Evolutionary conservation across 805 yeast species (phyloP).

Genomic region (Pichia manshurica): DNA sequence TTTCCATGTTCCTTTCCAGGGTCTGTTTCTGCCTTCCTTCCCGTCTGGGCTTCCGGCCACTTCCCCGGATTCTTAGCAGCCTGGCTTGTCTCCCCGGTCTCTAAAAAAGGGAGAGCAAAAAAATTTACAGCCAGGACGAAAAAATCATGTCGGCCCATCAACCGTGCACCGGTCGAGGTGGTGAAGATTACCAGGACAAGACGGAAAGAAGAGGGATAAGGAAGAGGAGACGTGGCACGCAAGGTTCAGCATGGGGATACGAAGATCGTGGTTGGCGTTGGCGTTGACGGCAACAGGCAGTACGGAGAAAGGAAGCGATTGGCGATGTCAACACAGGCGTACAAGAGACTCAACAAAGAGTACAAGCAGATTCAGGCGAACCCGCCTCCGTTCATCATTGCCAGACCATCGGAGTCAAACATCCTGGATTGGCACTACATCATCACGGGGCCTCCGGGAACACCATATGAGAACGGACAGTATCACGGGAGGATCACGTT

Average conservation of each 20-base stretch:
- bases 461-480: slow-evolving; percentile 82
- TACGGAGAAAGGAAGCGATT: too few species aligned
- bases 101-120: background rate
- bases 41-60: background rate
- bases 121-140: slow-evolving; percentile 1
- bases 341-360: slow-evolving; percentile 61
- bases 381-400: slow-evolving; percentile 81
- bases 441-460: slow-evolving; percentile 85
- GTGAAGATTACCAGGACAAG: too few species aligned
- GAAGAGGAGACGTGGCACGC: too few species aligned
- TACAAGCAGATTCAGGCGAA: slow-evolving; percentile 68
- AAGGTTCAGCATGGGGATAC: too few species aligned
- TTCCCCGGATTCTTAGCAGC: slow-evolving; percentile 6
- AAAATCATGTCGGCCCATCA: background rate
- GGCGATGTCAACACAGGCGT: slow-evolving; percentile 30
- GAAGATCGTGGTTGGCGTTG: too few species aligned
- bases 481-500: slow-evolving; percentile 84
- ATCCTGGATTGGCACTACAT: slow-evolving; percentile 92
- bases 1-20: background rate
- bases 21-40: background rate
- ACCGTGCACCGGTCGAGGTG: slow-evolving; percentile 9
- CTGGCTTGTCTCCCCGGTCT: too few species aligned
- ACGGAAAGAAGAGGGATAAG: too few species aligned
- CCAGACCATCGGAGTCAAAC: slow-evolving; percentile 82
- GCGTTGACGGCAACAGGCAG: too few species aligned